phyloP scores from a whole-genome alignment of 495 filamentous ascomycete species.

The Penicillium cosmopolitanum region DNA sequence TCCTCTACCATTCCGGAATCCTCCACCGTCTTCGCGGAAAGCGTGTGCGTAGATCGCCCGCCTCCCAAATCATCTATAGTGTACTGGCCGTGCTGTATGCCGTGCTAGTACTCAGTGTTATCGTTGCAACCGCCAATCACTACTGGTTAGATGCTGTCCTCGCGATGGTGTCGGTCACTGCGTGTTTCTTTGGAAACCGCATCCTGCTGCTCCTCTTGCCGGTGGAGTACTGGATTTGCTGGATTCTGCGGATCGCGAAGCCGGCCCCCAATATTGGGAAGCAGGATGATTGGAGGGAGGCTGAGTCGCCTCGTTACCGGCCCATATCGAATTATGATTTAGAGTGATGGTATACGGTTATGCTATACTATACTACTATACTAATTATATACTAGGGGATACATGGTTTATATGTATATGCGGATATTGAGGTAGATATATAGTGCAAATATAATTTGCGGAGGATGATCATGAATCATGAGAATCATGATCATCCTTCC shows the following conservation, averaged over 20 bases:
- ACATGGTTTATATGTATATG: no score
- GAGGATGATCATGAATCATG: no score
- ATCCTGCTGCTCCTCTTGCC: conserved; percentile 59
- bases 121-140: conserved; percentile 69
- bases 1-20: conserved; percentile 62
- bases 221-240: conserved; percentile 59
- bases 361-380: no score
- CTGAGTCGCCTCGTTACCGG: conserved; percentile 9
- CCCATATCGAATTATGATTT: conserved; percentile 10
- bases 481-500: no score
- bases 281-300: conserved; percentile 12
- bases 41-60: conserved; percentile 33
- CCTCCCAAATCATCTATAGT: conserved; percentile 48
- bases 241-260: conserved; percentile 59
- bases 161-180: conserved; percentile 55
- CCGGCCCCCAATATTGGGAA: conserved; percentile 58
- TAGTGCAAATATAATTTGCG: no score
- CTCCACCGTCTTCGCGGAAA: conserved; percentile 48
- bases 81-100: conserved; percentile 59
- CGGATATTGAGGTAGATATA: no score
- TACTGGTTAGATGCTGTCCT: conserved; percentile 64
- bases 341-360: background rate
- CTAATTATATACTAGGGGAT: no score
- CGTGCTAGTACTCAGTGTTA: conserved; percentile 59
- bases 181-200: conserved; percentile 54